Percentiles rank a stretch among this genome's conserved stretches.
Conservation (phyloP, 805 yeast genomes). For the Pichia manshurica region DNA sequence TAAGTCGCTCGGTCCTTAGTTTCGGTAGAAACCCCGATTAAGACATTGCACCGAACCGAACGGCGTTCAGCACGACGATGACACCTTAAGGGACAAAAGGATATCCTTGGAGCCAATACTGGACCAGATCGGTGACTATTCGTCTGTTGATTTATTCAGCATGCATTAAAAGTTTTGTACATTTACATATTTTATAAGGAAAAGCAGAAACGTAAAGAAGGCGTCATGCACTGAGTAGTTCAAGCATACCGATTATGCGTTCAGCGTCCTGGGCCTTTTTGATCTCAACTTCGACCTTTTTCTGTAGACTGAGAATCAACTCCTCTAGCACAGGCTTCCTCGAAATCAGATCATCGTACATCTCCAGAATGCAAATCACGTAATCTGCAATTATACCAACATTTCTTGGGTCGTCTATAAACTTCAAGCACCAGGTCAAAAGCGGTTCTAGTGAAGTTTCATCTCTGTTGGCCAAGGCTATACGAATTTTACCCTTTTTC, state of each 20-base stretch:
- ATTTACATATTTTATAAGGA: slow-evolving; percentile 4
- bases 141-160: too few species aligned
- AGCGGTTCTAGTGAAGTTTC: slow-evolving; percentile 78
- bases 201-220: neutral
- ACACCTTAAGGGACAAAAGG: too few species aligned
- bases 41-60: too few species aligned
- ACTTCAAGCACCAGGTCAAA: slow-evolving; percentile 72
- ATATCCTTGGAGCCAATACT: too few species aligned
- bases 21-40: too few species aligned
- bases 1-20: too few species aligned
- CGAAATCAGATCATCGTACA: slow-evolving; percentile 72
- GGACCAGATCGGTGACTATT: too few species aligned
- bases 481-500: slow-evolving; percentile 80
- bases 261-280: slow-evolving; percentile 81
- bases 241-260: slow-evolving; percentile 89
- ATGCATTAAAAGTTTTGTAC: too few species aligned
- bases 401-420: slow-evolving; percentile 74
- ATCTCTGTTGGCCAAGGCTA: slow-evolving; percentile 77
- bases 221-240: slow-evolving; percentile 55
- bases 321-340: slow-evolving; percentile 74
- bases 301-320: slow-evolving; percentile 53
- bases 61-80: too few species aligned
- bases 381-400: slow-evolving; percentile 61
- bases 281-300: slow-evolving; percentile 62
- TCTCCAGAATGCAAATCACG: slow-evolving; percentile 59